These are phyloP conservation scores for Globisporangium takayamanum DNA, from an alignment of 352 stramenopile species.

Conservation along the genomic window DNA sequence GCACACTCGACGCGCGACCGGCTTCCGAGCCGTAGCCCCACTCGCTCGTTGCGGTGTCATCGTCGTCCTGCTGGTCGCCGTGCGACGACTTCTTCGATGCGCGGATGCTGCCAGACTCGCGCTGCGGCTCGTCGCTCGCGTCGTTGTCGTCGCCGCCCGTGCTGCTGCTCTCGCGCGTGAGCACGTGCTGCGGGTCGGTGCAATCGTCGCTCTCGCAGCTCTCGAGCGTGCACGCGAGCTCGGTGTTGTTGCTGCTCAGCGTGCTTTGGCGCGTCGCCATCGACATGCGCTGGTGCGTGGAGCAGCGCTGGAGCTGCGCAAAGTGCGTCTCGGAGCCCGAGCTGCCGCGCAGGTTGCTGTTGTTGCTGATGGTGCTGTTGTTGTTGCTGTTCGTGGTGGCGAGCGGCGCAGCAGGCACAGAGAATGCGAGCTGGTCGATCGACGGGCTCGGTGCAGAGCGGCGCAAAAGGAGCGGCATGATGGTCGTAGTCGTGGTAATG, in stretches of 20 bases:
- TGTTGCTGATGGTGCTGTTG: neutral
- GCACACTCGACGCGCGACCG: constrained; percentile 27
- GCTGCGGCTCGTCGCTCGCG: constrained; percentile 9
- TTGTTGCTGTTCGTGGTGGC: constrained; percentile 3
- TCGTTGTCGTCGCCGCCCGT: constrained; percentile 10
- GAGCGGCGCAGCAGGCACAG: constrained; percentile 27
- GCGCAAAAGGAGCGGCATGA: constrained; percentile 71
- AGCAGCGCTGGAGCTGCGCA: constrained; percentile 24
- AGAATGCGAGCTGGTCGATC: constrained; percentile 66
- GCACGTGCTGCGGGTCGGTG: constrained; percentile 12
- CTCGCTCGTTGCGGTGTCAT: constrained; percentile 30
- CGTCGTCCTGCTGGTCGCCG: constrained; percentile 28
- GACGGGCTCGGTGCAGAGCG: constrained; percentile 57
- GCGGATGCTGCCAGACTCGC: constrained; percentile 7
- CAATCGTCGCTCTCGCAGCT: constrained; percentile 15
- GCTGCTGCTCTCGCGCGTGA: constrained; percentile 12
- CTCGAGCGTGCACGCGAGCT: constrained; percentile 10
- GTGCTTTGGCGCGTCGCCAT: constrained; percentile 28
- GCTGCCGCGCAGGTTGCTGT: constrained; percentile 10
- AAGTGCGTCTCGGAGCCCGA: constrained; percentile 7
- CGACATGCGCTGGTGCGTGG: constrained; percentile 32
- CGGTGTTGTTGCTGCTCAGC: constrained; percentile 21
- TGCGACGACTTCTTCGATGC: constrained; percentile 29
- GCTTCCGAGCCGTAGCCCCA: constrained; percentile 27
- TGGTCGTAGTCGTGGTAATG: neutral